phyloP scores from a whole-genome alignment of 2,329 filamentous ascomycete genomes.

The Sclerotinia spermophila region DNA sequence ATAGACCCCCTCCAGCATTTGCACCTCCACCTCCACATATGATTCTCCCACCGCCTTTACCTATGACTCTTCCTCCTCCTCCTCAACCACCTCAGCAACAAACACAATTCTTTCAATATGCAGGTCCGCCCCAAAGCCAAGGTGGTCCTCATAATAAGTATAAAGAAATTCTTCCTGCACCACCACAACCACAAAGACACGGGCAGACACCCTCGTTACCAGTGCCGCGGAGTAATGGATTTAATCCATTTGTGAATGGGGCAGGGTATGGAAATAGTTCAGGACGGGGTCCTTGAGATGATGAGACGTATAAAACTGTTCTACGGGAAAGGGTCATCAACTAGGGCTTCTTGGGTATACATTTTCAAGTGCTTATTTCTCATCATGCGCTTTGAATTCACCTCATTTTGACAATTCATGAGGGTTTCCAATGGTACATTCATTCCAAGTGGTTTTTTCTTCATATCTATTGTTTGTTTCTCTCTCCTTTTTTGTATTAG shows the following conservation, averaged over 20 bases:
- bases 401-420: too few relatives aligned
- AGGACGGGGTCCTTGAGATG: background rate
- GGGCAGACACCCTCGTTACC: background rate
- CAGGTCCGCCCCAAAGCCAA: background rate
- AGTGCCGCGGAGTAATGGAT: background rate
- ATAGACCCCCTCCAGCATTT: background rate
- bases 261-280: background rate
- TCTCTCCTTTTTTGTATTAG: background rate
- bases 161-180: constrained; percentile 12
- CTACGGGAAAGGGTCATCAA: background rate
- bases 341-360: background rate
- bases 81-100: constrained; percentile 7
- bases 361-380: background rate
- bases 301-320: background rate
- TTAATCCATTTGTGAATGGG: constrained; percentile 6
- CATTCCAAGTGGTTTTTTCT: background rate
- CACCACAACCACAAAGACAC: background rate
- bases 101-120: constrained; percentile 13
- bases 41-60: background rate
- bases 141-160: constrained; percentile 2
- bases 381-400: background rate
- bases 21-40: constrained; percentile 10
- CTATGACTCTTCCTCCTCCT: constrained; percentile 8
- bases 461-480: background rate
- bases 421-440: background rate